Evolutionary conservation across 208 protist genomes (phyloP).

Genomic region (Acanthamoeba sp.): DNA sequence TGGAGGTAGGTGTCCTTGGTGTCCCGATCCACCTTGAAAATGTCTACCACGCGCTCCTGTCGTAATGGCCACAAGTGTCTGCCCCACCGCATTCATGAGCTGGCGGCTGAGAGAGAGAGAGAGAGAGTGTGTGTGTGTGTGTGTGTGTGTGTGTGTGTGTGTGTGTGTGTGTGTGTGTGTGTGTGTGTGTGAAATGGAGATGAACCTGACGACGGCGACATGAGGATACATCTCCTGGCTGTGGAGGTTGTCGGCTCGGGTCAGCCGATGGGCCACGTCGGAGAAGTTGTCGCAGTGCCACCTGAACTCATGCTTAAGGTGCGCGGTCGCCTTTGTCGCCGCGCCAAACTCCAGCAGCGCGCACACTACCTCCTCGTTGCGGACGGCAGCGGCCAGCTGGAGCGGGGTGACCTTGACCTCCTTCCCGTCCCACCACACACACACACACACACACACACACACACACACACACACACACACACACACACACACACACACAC

Average conservation of each 20-base stretch:
- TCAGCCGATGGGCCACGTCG: not conserved
- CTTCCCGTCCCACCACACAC: not conserved
- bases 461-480: too few relatives aligned
- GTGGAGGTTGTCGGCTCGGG: not conserved
- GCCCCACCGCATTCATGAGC: too few relatives aligned
- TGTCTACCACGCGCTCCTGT: not conserved
- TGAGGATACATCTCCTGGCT: not conserved
- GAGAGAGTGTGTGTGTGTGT: too few relatives aligned
- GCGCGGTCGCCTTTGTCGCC: not conserved
- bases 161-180: too few relatives aligned
- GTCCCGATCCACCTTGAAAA: not conserved
- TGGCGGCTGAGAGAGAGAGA: too few relatives aligned
- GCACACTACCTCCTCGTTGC: not conserved
- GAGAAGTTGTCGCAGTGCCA: not conserved
- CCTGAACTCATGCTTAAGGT: not conserved
- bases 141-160: too few relatives aligned
- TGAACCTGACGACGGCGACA: conserved; percentile 5
- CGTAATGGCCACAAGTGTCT: conserved; percentile 14
- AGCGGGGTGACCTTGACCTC: not conserved
- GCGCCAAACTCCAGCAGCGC: not conserved
- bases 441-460: too few relatives aligned
- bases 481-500: too few relatives aligned
- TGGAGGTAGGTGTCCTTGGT: conserved; percentile 29
- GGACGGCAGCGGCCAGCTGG: not conserved
- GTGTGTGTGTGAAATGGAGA: too few relatives aligned